phyloP scores from a whole-genome alignment of 2,329 filamentous ascomycete species.

The Colletotrichum karsti region DNA sequence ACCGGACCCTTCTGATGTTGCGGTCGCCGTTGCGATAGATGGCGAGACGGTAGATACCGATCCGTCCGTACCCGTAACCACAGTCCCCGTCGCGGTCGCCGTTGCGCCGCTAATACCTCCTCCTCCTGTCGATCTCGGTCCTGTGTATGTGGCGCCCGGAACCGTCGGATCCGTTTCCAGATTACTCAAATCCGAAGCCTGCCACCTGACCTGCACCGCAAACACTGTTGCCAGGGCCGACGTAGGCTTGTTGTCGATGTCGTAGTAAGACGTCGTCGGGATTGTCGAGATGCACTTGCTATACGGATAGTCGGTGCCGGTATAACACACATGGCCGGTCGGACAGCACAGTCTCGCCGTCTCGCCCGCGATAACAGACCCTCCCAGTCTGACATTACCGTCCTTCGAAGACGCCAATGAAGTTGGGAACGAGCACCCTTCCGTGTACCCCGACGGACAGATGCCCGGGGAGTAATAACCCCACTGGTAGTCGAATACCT shows the following conservation, averaged over 20 bases:
- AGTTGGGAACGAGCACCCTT: conserved; percentile 24
- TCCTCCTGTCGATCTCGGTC: neutral
- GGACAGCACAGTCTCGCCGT: conserved; percentile 19
- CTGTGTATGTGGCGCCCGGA: conserved; percentile 27
- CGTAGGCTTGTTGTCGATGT: neutral
- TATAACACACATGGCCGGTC: conserved; percentile 19
- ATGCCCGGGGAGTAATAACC: conserved; percentile 31
- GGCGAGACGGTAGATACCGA: neutral
- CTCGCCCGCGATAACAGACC: conserved; percentile 15
- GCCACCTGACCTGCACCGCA: conserved; percentile 33
- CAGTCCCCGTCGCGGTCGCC: conserved; percentile 1
- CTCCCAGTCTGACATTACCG: neutral
- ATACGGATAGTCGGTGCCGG: conserved; percentile 3
- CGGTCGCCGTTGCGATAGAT: neutral
- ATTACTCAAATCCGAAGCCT: conserved; percentile 27
- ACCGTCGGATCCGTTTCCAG: conserved; percentile 32
- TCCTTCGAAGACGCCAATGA: neutral
- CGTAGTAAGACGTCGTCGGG: conserved; percentile 12
- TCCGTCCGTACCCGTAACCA: neutral
- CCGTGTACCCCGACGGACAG: conserved; percentile 27
- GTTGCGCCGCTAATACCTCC: neutral
- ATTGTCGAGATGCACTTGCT: conserved; percentile 30
- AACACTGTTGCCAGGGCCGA: conserved; percentile 25
- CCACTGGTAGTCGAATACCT: conserved; percentile 22
- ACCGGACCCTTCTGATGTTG: neutral